phyloP scores from a whole-genome alignment of 352 stramenopile genomes.

The Blastocystis sp. region DNA sequence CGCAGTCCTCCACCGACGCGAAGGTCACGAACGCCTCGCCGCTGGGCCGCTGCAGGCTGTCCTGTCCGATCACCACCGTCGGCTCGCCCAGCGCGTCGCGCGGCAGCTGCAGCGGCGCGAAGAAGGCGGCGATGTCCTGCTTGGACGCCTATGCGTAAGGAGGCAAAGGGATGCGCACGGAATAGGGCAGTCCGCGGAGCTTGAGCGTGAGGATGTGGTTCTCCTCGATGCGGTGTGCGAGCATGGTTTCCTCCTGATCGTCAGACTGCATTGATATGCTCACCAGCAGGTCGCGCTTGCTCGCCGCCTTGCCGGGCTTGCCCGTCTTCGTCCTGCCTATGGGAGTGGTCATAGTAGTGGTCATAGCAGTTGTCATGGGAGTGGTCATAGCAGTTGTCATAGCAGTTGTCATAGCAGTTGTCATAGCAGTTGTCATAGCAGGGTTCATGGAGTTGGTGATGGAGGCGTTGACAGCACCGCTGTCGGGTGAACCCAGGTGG shows the following conservation, averaged over 20 bases:
- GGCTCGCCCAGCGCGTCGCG: not conserved
- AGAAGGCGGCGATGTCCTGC: slow-evolving; percentile 26
- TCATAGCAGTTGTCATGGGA: no score
- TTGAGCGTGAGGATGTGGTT: slow-evolving; percentile 31
- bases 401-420: no score
- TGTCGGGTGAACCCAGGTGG: no score
- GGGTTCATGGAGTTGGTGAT: no score
- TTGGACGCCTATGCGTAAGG: slow-evolving; percentile 1
- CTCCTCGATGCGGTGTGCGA: slow-evolving; percentile 7
- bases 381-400: no score
- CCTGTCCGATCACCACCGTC: slow-evolving; percentile 15
- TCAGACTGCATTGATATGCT: not conserved
- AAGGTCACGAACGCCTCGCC: slow-evolving; percentile 48
- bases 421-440: no score
- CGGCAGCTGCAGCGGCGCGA: not conserved
- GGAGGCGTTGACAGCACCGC: no score
- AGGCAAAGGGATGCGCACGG: not conserved
- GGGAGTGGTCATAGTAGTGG: no score
- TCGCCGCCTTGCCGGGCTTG: not conserved
- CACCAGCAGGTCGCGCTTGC: not conserved
- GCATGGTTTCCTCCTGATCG: slow-evolving; percentile 13
- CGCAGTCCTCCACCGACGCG: slow-evolving; percentile 1
- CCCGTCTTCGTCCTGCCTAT: no score
- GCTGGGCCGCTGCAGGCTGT: not conserved
- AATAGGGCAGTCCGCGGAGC: slow-evolving; percentile 28